Evolutionary conservation across 208 protist genomes (phyloP), one percentile per base, ranked within the genome.

Genomic region (Crithidia sp.): DNA sequence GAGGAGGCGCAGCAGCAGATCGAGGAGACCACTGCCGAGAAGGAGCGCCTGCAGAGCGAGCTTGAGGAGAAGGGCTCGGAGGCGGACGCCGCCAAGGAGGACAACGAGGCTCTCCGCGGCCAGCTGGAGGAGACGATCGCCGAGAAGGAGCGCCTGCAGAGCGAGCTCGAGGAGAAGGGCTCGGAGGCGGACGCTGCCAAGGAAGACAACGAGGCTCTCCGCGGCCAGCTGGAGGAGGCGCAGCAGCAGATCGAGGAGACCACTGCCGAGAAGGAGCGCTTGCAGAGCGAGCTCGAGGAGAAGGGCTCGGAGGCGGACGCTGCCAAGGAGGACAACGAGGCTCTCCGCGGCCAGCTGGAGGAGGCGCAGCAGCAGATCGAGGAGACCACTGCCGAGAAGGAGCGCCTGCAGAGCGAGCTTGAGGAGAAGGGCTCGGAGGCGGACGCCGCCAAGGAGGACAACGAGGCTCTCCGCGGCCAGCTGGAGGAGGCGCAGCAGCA

Each of bases 81-180:
- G 56, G 56, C 55, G 28, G 66, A 56, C 6, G 66, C 49, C 1
- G 28, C 10, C 45, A 56, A 65, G 19, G 53, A 43, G 37, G 66
- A 57, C 44, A 75, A 68, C 58, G 66, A 79, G 50, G 47, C 44
- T 56, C 71, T 73, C 54, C 70, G 67, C 14, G 57, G 71, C 37
- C 40, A 77, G 52, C 64, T 77, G 19, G 39, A 63, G 58, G 58
- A 43, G 60, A 50, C 41, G 60, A 79, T 76, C 65, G 58, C 74
- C 10, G 79, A 79, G 62, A 77, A 71, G 63, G 55, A 77, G 53
- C 52, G 47, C 55, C 74, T 76, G 68, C 73, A 71, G 41, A 58
- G 72, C 36, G 45, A 79, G 57, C 67, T 79, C 45, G 45, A 56
- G 54, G 58, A 71, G 8, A 69, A 78, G 36, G 50, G 52, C 28